These are phyloP conservation scores for Paracoccidioides lutzii DNA, from an alignment of 2,329 filamentous ascomycete species.

Conservation along the genomic window DNA sequence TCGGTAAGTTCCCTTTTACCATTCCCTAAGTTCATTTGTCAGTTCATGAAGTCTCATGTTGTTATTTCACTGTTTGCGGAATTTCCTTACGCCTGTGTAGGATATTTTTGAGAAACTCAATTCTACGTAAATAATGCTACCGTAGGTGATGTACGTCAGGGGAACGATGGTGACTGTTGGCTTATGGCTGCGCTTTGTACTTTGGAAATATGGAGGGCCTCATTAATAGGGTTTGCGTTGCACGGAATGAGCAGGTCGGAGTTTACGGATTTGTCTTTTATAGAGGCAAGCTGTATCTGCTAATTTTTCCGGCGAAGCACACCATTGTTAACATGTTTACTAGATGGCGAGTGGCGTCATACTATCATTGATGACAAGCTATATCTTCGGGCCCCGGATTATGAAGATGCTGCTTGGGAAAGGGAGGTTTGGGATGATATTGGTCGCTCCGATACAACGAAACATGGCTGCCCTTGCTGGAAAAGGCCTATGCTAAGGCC, in stretches of 20 bases:
- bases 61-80: slow-evolving; percentile 9
- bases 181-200: slow-evolving; percentile 69
- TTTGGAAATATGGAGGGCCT: slow-evolving; percentile 57
- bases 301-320: background rate
- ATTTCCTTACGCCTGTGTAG: slow-evolving; percentile 24
- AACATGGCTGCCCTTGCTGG: slow-evolving; percentile 67
- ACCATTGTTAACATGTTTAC: background rate
- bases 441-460: slow-evolving; percentile 62
- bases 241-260: slow-evolving; percentile 57
- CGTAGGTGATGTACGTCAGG: slow-evolving; percentile 67
- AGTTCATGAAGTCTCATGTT: slow-evolving; percentile 8
- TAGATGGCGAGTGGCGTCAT: slow-evolving; percentile 80
- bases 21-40: too few relatives aligned
- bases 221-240: slow-evolving; percentile 62
- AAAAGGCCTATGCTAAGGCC: slow-evolving; percentile 75
- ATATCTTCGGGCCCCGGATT: slow-evolving; percentile 68
- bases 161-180: slow-evolving; percentile 72
- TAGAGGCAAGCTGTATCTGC: slow-evolving; percentile 36
- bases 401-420: slow-evolving; percentile 65
- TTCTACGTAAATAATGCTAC: slow-evolving; percentile 69
- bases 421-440: slow-evolving; percentile 62
- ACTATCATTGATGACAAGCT: slow-evolving; percentile 87
- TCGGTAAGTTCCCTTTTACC: slow-evolving; percentile 24
- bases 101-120: slow-evolving; percentile 62
- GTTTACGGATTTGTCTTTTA: slow-evolving; percentile 81